Evolutionary conservation across 306 rosid species (phyloP).

Genomic region (Glycyrrhiza uralensis): DNA sequence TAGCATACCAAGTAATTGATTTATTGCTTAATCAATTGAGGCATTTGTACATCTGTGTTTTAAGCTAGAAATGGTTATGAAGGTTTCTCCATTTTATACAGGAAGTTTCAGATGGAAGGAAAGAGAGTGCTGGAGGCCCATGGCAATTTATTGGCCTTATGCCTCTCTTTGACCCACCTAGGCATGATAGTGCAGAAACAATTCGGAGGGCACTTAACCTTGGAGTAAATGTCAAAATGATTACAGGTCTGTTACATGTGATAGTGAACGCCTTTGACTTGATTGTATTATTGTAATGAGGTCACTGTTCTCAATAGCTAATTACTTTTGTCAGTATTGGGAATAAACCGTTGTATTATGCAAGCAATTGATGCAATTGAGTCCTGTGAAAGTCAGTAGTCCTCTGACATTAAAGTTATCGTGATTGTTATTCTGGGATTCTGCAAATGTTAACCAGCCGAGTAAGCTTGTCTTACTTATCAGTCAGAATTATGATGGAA

Average conservation of each 20-base stretch:
- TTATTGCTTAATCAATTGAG: conserved; percentile 14
- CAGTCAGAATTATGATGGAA: not conserved
- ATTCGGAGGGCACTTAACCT: conserved; percentile 93
- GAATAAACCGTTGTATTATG: conserved; percentile 5
- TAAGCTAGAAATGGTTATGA: not conserved
- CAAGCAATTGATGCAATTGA: not conserved
- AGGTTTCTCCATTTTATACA: conserved; percentile 35
- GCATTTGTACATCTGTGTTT: not conserved
- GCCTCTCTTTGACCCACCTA: conserved; percentile 98
- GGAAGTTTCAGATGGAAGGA: conserved; percentile 96
- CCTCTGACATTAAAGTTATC: not conserved
- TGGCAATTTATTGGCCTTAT: conserved; percentile 94
- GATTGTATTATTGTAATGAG: conserved; percentile 14
- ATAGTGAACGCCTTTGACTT: conserved; percentile 16
- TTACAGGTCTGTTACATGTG: conserved; percentile 59
- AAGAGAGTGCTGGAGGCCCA: conserved; percentile 89
- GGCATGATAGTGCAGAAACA: conserved; percentile 99
- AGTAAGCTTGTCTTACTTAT: not conserved
- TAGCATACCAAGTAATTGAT: conserved; percentile 79
- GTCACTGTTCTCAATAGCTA: not conserved
- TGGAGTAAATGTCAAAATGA: conserved; percentile 99
- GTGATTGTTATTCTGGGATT: not conserved
- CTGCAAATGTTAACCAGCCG: not conserved
- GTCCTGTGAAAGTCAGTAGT: not conserved
- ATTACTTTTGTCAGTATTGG: conserved; percentile 1